Evolutionary conservation across 805 yeast species (phyloP).

Genomic region (Yarrowia osloensis): DNA sequence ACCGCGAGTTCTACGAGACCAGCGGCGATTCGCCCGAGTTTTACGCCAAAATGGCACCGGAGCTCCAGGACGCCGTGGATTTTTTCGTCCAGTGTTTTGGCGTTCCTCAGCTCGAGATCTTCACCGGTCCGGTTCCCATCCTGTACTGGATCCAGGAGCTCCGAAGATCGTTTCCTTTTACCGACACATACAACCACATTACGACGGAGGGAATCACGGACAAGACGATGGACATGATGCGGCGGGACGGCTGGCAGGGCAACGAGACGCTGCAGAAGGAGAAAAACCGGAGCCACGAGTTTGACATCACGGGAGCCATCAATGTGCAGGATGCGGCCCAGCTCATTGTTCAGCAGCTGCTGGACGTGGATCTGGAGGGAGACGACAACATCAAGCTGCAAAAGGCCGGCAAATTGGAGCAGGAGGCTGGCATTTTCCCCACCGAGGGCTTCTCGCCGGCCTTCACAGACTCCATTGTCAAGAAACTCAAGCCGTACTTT

Average conservation of each 20-base stretch:
- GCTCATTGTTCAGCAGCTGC: background rate
- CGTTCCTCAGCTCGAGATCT: slow-evolving; percentile 24
- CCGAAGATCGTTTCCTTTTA: background rate
- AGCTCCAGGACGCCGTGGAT: slow-evolving; percentile 22
- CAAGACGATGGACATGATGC: slow-evolving; percentile 10
- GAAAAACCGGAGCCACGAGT: background rate
- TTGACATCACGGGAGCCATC: slow-evolving; percentile 15
- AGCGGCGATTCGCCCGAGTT: slow-evolving; percentile 15
- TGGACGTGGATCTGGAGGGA: slow-evolving; percentile 27
- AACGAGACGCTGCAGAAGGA: slow-evolving; percentile 16
- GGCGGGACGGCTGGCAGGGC: slow-evolving; percentile 5
- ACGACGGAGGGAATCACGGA: slow-evolving; percentile 22
- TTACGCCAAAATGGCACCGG: background rate
- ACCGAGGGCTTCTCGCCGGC: background rate
- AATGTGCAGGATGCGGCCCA: slow-evolving; percentile 8
- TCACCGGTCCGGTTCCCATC: slow-evolving; percentile 22
- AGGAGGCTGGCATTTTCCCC: slow-evolving; percentile 6
- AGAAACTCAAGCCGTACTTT: slow-evolving; percentile 18
- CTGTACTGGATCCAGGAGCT: slow-evolving; percentile 27
- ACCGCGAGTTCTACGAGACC: background rate
- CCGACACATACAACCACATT: slow-evolving; percentile 11
- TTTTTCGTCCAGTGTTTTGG: slow-evolving; percentile 28
- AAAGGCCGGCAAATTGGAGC: slow-evolving; percentile 15
- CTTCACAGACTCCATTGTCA: background rate
- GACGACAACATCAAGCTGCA: slow-evolving; percentile 26